These are phyloP conservation scores for Petunia axillaris DNA, from an alignment of 257 asterid genomes.

Conservation along the genomic window DNA sequence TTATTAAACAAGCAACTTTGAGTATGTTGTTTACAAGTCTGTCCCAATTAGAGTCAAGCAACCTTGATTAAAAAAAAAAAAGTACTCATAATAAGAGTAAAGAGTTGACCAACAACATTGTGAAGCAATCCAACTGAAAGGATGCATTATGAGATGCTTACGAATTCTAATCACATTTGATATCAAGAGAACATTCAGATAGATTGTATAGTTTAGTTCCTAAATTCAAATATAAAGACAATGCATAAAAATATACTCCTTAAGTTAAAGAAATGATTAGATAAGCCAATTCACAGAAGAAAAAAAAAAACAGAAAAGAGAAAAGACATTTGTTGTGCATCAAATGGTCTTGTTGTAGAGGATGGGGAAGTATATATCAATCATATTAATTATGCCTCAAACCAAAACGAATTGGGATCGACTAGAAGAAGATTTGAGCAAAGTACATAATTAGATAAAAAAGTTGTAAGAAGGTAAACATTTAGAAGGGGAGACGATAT, in stretches of 20 bases:
- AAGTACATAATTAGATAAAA: conserved; percentile 19
- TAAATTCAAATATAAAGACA: background rate
- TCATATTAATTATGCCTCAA: background rate
- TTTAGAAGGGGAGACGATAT: conserved; percentile 9
- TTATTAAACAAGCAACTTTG: background rate
- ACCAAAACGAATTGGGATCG: conserved; percentile 3
- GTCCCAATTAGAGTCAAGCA: conserved; percentile 10
- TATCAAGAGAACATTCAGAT: background rate
- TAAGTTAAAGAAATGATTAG: background rate
- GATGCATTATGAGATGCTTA: conserved; percentile 13
- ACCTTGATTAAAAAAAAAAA: background rate
- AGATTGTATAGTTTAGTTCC: background rate
- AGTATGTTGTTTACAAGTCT: conserved; percentile 5
- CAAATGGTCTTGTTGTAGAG: conserved; percentile 3
- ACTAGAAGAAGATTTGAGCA: background rate
- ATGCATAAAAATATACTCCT: background rate
- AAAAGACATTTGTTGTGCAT: background rate
- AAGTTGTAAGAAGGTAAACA: background rate
- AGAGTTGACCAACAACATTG: conserved; percentile 6
- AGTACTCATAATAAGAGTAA: conserved; percentile 16
- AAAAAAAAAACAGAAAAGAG: background rate
- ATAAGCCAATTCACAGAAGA: background rate
- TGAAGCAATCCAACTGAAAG: conserved; percentile 17
- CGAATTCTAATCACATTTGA: conserved; percentile 11
- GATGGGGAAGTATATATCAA: background rate